Base-by-base conservation (phyloP, 2,329 filamentous ascomycete species). In the Akanthomyces uredinophilus region DNA sequence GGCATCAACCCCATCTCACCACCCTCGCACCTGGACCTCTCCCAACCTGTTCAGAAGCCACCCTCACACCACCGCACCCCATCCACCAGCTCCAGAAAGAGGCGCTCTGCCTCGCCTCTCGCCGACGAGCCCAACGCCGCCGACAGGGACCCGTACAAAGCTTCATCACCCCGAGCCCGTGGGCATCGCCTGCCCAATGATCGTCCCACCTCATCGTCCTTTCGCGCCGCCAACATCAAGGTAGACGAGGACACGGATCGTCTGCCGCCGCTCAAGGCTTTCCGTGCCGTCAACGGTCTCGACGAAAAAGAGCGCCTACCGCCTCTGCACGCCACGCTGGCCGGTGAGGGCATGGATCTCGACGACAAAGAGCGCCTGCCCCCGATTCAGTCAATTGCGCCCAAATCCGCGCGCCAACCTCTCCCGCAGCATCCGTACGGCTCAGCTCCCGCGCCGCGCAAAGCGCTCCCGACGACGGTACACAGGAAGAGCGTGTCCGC, bases 351-450 rank as follows among this genome's bases (percentile, higher is more conserved):
- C 16, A 61, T 61, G 59, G 59, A 61, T 43, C 50, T 61, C 11
- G 59, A 61, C 32, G 59, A 61, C 43, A 47, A 61, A 50, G 59
- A 61, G 24, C 50, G 41, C 10, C 50, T 61, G 18, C 59, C 59
- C 11, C 59, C 59, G 20, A 61, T 61, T 13, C 59, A 61, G 13
- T 14, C 24, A 10, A 35, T 54, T 5, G 49, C 58, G 27, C 50
- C 58, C 13, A 53, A 54, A 29, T 29, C 39, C 4, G 32, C 50
- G 8, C 58, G 58, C 5, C 58, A 60, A 20, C 50, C 58, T 16
- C 50, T 60, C 3, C 58, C 58, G 4, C 58, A 60, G 20, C 49
- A 54, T 14, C 58, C 58, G 3, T 53, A 54, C 32, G 50, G 18
- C 29, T 60, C 58, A 4, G 49, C 58, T 4, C 58, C 58, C 14